Conservation (phyloP, 1,284 basidiomycete species). For the Ustilago nuda region DNA sequence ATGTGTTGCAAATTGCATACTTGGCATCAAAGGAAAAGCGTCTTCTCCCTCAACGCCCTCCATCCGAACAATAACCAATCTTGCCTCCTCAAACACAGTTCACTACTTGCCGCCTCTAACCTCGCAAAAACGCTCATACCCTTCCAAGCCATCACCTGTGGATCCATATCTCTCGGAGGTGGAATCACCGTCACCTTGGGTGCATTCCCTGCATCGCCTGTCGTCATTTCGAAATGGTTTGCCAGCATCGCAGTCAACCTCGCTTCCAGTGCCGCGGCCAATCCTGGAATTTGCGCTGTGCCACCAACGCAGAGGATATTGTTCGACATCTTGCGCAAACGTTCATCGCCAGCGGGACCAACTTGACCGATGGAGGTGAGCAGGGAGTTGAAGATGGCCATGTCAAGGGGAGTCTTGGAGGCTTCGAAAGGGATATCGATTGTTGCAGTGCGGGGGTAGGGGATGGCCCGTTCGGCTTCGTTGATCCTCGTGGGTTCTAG, state of each 20-base stretch:
- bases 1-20: neutral
- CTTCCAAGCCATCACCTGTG: slow-evolving; percentile 90
- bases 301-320: slow-evolving; percentile 88
- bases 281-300: slow-evolving; percentile 74
- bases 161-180: slow-evolving; percentile 91
- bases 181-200: slow-evolving; percentile 82
- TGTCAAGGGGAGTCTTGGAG: slow-evolving; percentile 89
- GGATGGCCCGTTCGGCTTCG: neutral
- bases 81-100: slow-evolving; percentile 85
- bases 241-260: slow-evolving; percentile 30
- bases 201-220: slow-evolving; percentile 45
- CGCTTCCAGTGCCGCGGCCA: slow-evolving; percentile 67
- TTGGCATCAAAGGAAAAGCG: slow-evolving; percentile 35
- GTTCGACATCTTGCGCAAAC: slow-evolving; percentile 87
- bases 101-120: slow-evolving; percentile 82
- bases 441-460: slow-evolving; percentile 15
- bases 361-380: slow-evolving; percentile 72
- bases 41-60: slow-evolving; percentile 72
- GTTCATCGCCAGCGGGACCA: slow-evolving; percentile 77
- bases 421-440: slow-evolving; percentile 87
- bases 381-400: slow-evolving; percentile 83
- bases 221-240: slow-evolving; percentile 28
- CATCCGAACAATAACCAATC: slow-evolving; percentile 80
- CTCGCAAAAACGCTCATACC: slow-evolving; percentile 92
- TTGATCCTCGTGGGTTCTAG: neutral